Evolutionary conservation across 2,329 filamentous ascomycete genomes (phyloP).

Genomic region (Trichoderma koningii): DNA sequence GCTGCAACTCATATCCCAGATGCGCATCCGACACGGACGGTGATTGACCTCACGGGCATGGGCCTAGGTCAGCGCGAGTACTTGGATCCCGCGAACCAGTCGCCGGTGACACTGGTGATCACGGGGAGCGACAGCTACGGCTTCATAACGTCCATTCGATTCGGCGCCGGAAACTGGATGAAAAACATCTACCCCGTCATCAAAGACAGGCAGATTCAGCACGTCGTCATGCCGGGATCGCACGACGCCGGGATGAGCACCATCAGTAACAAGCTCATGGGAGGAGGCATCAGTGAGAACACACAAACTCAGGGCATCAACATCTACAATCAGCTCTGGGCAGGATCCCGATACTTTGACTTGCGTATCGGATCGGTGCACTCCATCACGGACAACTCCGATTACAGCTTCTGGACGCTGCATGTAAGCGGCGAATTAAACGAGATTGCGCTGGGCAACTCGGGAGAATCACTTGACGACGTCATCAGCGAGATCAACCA

Average conservation of each 20-base stretch:
- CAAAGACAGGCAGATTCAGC: slow-evolving; percentile 44
- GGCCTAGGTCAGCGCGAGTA: slow-evolving; percentile 41
- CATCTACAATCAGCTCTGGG: slow-evolving; percentile 49
- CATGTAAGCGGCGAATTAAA: slow-evolving; percentile 44
- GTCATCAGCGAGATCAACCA: slow-evolving; percentile 48
- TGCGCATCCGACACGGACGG: slow-evolving; percentile 34
- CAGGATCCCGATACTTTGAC: slow-evolving; percentile 52
- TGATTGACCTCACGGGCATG: slow-evolving; percentile 39
- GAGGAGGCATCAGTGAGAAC: slow-evolving; percentile 44
- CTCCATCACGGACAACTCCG: slow-evolving; percentile 23
- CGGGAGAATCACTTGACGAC: slow-evolving; percentile 48
- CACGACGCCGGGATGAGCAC: slow-evolving; percentile 53
- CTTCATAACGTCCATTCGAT: slow-evolving; percentile 38
- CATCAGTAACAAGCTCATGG: slow-evolving; percentile 41
- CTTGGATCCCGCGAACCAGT: slow-evolving; percentile 36
- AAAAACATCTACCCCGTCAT: slow-evolving; percentile 38
- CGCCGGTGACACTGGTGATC: slow-evolving; percentile 40
- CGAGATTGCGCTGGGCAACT: slow-evolving; percentile 46
- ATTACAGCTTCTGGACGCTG: slow-evolving; percentile 44
- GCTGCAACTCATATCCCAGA: slow-evolving; percentile 38
- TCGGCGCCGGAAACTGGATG: slow-evolving; percentile 40
- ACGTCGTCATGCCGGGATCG: slow-evolving; percentile 51
- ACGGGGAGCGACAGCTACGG: slow-evolving; percentile 41
- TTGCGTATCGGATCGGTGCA: slow-evolving; percentile 45
- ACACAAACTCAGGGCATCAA: slow-evolving; percentile 50